Evolutionary conservation across 768 basidiomycete species (phyloP), one percentile per base, ranked within the genome.

Genomic region (Mycena venus): DNA sequence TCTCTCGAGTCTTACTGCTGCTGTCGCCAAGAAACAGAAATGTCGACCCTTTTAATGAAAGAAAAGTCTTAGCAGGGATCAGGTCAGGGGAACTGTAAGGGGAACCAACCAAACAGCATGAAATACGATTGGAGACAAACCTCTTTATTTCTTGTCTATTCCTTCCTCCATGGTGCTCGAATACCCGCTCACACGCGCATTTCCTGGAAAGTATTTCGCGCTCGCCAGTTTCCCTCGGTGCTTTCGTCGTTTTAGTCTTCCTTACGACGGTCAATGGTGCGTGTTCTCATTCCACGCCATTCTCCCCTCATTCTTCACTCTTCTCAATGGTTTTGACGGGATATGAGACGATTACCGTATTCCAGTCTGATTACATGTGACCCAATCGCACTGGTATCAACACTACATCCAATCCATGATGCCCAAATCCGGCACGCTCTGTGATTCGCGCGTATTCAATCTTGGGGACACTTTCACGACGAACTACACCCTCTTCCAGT

Each of bases 401-500:
- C 19, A 47, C 0, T 79, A 77, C 59, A 77, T 83, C 63, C 79
- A 80, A 3, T 78, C 64, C 29, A 59, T 63, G 31, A 58, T 19
- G 34, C 51, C 77, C 3, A 79, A 79, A 31, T 70, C 80, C 14
- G 81, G 81, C 17, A 75, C 81, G 0, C 75, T 80, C 25, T 83
- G 82, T 64, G 79, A 80, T 38, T 58, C 77, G 5, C 78, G 78
- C 38, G 49, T 82, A 15, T 77, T 81, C 49, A 77, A 77, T 34
- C 70, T 79, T 3, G 80, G 81, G 1, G 81, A 82, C 38, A 59
- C 77, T 0, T 74, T 83, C 51, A 76, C 77, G 8, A 81, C 78
- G 40, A 81, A 82, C 70, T 75, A 80, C 69, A 74, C 79, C 2
- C 56, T 79, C 19, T 83, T 82, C 63, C 75, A 80, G 51, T 81